These are phyloP conservation scores for Venturia aucupariae DNA, from an alignment of 2,329 filamentous ascomycete species.

Conservation along the genomic window DNA sequence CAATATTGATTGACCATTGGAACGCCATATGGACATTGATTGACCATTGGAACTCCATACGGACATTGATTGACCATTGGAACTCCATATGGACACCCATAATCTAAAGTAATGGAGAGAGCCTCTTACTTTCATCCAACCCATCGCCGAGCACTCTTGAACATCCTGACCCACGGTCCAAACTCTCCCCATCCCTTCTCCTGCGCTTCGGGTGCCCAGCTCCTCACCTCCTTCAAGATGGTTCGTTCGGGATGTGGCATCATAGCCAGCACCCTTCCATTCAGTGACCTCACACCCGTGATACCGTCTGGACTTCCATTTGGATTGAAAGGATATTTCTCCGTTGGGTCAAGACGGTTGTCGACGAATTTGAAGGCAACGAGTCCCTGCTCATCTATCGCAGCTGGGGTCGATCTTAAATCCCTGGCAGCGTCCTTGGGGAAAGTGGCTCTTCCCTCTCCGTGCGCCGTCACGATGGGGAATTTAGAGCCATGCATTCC, in stretches of 20 bases:
- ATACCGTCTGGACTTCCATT: conserved; percentile 79
- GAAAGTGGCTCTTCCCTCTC: conserved; percentile 69
- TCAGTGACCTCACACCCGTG: conserved; percentile 65
- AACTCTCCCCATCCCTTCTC: conserved; percentile 64
- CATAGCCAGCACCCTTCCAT: conserved; percentile 75
- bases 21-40: no score
- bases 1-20: no score
- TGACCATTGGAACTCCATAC: no score
- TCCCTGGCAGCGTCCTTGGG: conserved; percentile 27
- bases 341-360: conserved; percentile 66
- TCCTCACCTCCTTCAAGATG: conserved; percentile 67
- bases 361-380: conserved; percentile 78
- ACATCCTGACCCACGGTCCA: conserved; percentile 78
- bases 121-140: conserved; percentile 49
- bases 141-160: conserved; percentile 82
- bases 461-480: conserved; percentile 82
- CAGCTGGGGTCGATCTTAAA: conserved; percentile 31
- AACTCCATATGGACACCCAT: not conserved
- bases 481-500: conserved; percentile 76
- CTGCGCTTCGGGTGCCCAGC: conserved; percentile 59
- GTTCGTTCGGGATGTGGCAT: conserved; percentile 96
- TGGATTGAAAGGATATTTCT: conserved; percentile 79
- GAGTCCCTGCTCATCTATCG: conserved; percentile 56
- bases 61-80: no score
- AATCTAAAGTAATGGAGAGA: not conserved